Evolutionary conservation across 306 rosid species (phyloP).

Genomic region (Fragaria ananassa): DNA sequence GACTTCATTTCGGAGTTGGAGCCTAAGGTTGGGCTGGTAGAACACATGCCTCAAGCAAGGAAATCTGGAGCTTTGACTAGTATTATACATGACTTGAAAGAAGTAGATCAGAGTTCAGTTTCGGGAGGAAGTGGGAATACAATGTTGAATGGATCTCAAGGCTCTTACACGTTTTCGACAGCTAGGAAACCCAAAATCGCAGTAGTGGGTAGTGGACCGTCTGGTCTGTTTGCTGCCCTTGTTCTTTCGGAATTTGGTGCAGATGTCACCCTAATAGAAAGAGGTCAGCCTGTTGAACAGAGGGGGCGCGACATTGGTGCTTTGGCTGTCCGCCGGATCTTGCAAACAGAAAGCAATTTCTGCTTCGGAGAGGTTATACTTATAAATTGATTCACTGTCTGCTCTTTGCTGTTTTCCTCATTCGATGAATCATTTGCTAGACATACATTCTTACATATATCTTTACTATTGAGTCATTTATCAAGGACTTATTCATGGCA

Average conservation of each 20-base stretch:
- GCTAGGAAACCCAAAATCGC: constrained; percentile 68
- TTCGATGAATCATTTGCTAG: background rate
- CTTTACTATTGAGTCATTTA: constrained; percentile 41
- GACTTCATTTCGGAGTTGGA: constrained; percentile 78
- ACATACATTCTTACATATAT: background rate
- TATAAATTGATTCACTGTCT: constrained; percentile 32
- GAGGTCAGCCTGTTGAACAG: constrained; percentile 95
- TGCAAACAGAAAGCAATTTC: constrained; percentile 84
- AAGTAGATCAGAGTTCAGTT: constrained; percentile 21
- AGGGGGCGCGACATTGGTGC: constrained; percentile 97
- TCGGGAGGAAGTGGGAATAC: constrained; percentile 34
- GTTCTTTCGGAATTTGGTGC: constrained; percentile 94
- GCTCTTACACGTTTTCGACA: constrained; percentile 16
- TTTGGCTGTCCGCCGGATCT: constrained; percentile 60
- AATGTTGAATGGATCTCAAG: constrained; percentile 31
- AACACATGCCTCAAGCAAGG: constrained; percentile 43
- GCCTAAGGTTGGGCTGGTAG: constrained; percentile 81
- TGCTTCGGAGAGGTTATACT: constrained; percentile 94
- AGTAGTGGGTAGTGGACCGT: constrained; percentile 86
- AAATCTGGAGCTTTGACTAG: constrained; percentile 55
- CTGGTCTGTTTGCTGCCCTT: constrained; percentile 87
- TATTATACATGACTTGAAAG: constrained; percentile 47
- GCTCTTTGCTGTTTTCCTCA: constrained; percentile 20
- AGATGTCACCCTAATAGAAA: constrained; percentile 88
- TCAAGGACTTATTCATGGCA: constrained; percentile 90